phyloP scores from a whole-genome alignment of 768 basidiomycete species.

The Xanthoconium stramineum region DNA sequence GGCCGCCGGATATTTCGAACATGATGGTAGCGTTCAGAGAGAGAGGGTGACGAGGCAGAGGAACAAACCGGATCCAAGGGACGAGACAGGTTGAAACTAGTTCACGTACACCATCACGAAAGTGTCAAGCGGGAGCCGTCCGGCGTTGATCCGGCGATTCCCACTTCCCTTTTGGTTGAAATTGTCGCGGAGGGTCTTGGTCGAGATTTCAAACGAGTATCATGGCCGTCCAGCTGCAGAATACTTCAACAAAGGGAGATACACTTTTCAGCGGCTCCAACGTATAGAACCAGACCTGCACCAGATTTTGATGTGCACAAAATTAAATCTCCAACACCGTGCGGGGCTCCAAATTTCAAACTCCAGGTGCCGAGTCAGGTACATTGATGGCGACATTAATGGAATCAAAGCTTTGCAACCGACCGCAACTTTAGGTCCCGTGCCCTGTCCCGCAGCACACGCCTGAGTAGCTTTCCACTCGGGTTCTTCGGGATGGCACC shows the following conservation, averaged over 20 bases:
- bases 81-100: neutral
- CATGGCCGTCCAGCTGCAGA: neutral
- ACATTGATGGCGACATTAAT: neutral
- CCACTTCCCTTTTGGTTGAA: no score
- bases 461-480: slow-evolving; percentile 62
- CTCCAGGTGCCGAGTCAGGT: neutral
- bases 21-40: neutral
- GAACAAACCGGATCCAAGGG: neutral
- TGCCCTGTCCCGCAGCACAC: slow-evolving; percentile 52
- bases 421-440: slow-evolving; percentile 18
- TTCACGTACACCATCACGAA: neutral
- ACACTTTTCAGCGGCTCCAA: no score
- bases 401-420: slow-evolving; percentile 29
- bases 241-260: no score
- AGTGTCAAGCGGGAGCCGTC: neutral
- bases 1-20: slow-evolving; percentile 26
- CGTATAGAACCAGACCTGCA: no score
- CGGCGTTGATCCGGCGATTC: no score
- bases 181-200: no score
- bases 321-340: no score
- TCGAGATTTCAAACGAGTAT: neutral
- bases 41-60: neutral
- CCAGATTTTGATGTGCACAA: no score
- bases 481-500: slow-evolving; percentile 67
- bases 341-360: neutral